Conservation (phyloP, 345 rosid genomes). For the Heritiera littoralis region DNA sequence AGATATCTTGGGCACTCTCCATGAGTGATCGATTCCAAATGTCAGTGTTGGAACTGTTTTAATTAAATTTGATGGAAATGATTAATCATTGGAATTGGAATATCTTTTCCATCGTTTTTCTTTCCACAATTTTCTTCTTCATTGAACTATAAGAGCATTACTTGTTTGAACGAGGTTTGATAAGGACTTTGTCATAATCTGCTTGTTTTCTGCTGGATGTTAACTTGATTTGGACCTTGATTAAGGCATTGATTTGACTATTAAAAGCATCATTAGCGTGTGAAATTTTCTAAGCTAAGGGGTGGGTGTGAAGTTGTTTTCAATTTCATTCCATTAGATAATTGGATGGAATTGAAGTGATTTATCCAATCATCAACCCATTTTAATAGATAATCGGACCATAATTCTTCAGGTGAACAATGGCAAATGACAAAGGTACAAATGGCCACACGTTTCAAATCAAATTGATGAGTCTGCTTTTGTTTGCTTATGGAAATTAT, state of each 20-base stretch:
- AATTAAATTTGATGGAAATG: slow-evolving; percentile 9
- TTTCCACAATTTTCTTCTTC: slow-evolving; percentile 14
- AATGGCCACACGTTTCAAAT: background rate
- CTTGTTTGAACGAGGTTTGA: background rate
- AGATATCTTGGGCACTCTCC: slow-evolving; percentile 81
- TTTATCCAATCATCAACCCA: background rate
- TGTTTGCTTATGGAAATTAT: background rate
- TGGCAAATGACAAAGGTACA: background rate
- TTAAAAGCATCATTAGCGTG: background rate
- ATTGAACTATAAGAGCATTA: background rate
- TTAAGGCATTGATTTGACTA: background rate
- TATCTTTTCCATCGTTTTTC: background rate
- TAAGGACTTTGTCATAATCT: background rate
- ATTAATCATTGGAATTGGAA: background rate
- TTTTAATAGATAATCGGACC: background rate
- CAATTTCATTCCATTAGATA: background rate
- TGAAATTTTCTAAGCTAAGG: too few relatives aligned
- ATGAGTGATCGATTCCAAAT: slow-evolving; percentile 33
- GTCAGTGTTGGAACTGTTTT: background rate
- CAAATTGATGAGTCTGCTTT: background rate
- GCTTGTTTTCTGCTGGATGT: too few relatives aligned
- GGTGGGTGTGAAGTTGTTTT: background rate
- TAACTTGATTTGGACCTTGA: background rate
- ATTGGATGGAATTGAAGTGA: background rate
- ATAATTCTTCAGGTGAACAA: background rate